Conservation (phyloP, 1,284 basidiomycete genomes). For the Trichosporon inkin region DNA sequence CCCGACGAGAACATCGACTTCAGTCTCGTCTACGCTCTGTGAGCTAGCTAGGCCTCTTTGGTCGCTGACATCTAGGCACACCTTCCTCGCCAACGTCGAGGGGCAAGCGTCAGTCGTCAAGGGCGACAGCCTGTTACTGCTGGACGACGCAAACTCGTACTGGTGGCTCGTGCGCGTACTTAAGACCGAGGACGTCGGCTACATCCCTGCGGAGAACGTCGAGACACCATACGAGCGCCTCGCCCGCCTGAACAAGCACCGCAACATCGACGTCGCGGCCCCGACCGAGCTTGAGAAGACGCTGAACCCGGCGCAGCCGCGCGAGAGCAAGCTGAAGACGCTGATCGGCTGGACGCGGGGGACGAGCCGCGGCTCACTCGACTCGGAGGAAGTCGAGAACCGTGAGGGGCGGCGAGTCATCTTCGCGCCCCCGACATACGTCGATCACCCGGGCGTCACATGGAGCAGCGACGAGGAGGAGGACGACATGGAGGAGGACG, state of each 20-base stretch:
- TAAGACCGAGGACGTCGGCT: conserved; percentile 98
- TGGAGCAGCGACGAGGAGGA: conserved; percentile 74
- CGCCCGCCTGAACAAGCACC: conserved; percentile 91
- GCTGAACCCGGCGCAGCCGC: neutral
- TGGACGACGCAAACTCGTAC: conserved; percentile 95
- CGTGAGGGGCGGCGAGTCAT: conserved; percentile 43
- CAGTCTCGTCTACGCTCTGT: conserved; percentile 54
- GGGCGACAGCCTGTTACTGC: conserved; percentile 85
- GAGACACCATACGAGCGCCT: conserved; percentile 97
- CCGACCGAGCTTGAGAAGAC: conserved; percentile 35
- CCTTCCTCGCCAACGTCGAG: conserved; percentile 91
- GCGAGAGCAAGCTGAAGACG: conserved; percentile 30
- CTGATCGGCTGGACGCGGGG: conserved; percentile 32
- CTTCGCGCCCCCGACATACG: conserved; percentile 54
- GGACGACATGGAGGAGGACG: conserved; percentile 53
- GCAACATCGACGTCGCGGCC: conserved; percentile 80
- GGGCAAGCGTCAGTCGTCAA: conserved; percentile 95
- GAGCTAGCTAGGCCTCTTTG: conserved; percentile 20
- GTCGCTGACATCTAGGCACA: conserved; percentile 55
- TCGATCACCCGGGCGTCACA: conserved; percentile 53
- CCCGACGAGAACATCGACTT: conserved; percentile 56
- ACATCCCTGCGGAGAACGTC: conserved; percentile 98
- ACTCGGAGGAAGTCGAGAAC: conserved; percentile 22
- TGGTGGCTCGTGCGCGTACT: conserved; percentile 97
- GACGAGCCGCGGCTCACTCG: conserved; percentile 5